Percentiles rank a stretch among this genome's conserved stretches.
Conservation (phyloP, 371 early-diverging fungal species). For the Synchytrium microbalum region DNA sequence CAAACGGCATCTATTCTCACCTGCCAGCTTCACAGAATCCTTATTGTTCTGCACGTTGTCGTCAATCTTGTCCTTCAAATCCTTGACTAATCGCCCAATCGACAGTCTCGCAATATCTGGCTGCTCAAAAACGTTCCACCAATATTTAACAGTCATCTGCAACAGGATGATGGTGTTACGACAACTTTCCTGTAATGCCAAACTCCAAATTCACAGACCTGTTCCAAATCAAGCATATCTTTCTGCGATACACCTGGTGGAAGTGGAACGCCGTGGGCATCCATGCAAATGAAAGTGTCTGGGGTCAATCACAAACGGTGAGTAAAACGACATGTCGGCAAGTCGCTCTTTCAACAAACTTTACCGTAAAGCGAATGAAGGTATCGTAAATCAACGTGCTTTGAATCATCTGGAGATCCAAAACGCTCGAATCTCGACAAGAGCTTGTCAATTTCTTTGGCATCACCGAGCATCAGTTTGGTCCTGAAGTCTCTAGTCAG, state of each 20-base stretch:
- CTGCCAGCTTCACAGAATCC: too few relatives aligned
- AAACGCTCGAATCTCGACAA: slow-evolving; percentile 6
- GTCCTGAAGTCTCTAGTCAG: not conserved
- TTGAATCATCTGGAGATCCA: slow-evolving; percentile 3
- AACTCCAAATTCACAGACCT: not conserved
- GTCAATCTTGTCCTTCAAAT: slow-evolving; percentile 41
- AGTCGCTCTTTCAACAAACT: too few relatives aligned
- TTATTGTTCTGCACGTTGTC: slow-evolving; percentile 32
- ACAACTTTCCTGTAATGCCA: not conserved
- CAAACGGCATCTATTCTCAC: too few relatives aligned
- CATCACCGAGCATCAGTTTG: not conserved
- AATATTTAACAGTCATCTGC: slow-evolving; percentile 5
- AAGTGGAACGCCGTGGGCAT: slow-evolving; percentile 39
- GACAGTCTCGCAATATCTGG: slow-evolving; percentile 39
- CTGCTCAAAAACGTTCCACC: slow-evolving; percentile 9
- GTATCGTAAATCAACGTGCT: too few relatives aligned
- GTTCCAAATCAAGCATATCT: slow-evolving; percentile 19
- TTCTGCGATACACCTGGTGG: slow-evolving; percentile 38
- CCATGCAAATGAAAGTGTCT: slow-evolving; percentile 23
- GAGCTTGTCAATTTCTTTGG: slow-evolving; percentile 4
- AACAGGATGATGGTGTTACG: not conserved
- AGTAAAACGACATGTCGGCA: too few relatives aligned
- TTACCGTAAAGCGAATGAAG: not conserved
- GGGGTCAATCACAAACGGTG: too few relatives aligned
- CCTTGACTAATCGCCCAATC: slow-evolving; percentile 47